Conservation (phyloP, 2,329 filamentous ascomycete genomes). For the Penicillium sp. region DNA sequence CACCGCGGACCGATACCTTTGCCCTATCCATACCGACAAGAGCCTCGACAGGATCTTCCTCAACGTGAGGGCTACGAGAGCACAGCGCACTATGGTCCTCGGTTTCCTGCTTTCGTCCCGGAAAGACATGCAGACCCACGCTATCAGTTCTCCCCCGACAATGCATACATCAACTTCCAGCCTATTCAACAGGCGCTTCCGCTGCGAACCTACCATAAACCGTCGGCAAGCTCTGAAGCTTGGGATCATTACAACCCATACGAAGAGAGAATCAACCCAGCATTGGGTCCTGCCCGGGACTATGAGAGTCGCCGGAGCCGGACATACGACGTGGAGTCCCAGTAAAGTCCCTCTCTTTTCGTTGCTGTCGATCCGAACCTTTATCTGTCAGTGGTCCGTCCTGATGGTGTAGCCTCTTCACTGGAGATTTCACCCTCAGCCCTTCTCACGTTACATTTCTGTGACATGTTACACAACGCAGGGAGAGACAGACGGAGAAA, state of each 20-base stretch:
- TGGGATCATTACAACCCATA: constrained; percentile 16
- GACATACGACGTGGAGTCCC: constrained; percentile 32
- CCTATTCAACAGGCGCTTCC: constrained; percentile 20
- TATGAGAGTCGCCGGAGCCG: constrained; percentile 25
- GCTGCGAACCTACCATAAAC: constrained; percentile 13
- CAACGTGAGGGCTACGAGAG: constrained; percentile 20
- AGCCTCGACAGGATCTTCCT: constrained; percentile 20
- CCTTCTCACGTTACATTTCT: constrained; percentile 6
- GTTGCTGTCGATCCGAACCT: constrained; percentile 16
- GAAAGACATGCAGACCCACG: constrained; percentile 22
- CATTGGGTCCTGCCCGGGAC: constrained; percentile 20
- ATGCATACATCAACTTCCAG: constrained; percentile 17
- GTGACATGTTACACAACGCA: constrained; percentile 5
- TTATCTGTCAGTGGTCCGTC: constrained; percentile 18
- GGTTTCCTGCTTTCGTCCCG: constrained; percentile 17
- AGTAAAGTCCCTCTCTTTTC: constrained; percentile 31
- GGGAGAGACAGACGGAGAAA: background rate
- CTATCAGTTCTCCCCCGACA: constrained; percentile 24
- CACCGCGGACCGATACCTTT: constrained; percentile 11
- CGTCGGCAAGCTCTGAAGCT: constrained; percentile 15
- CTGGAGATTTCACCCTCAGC: background rate
- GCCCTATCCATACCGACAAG: constrained; percentile 22
- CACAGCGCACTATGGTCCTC: constrained; percentile 13
- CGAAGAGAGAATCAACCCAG: constrained; percentile 22
- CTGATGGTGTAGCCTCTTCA: constrained; percentile 12